These are phyloP conservation scores for Polygonum aviculare DNA, from an alignment of 148 eudicot genomes.

Conservation along the genomic window DNA sequence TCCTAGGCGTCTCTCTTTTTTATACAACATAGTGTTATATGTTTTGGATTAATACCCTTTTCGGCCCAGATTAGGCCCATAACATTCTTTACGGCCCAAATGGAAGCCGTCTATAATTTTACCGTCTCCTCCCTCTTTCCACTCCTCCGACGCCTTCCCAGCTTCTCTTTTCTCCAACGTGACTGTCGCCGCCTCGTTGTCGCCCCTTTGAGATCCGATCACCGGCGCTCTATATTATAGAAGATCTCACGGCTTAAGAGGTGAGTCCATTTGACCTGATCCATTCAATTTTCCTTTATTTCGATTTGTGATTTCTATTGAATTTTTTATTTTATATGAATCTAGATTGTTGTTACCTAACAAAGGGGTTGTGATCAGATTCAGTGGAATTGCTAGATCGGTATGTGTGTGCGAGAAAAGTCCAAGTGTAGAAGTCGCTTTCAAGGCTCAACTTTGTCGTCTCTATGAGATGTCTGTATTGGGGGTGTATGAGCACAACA, in stretches of 20 bases:
- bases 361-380: not conserved
- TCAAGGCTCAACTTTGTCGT: not conserved
- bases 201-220: not conserved
- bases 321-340: not conserved
- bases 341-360: not conserved
- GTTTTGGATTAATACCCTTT: not conserved
- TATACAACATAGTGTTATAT: too few species aligned
- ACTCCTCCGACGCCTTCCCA: not conserved
- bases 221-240: not conserved
- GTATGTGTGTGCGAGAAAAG: not conserved
- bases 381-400: not conserved
- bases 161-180: too few species aligned
- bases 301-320: not conserved
- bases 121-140: not conserved
- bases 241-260: not conserved
- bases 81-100: not conserved
- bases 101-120: not conserved
- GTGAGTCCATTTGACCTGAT: not conserved
- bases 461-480: not conserved
- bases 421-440: slow-evolving; percentile 4
- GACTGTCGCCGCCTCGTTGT: not conserved
- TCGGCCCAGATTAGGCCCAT: not conserved
- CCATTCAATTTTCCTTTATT: not conserved
- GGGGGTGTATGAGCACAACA: not conserved
- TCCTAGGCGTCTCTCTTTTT: too few species aligned